Evolutionary conservation across 257 asterid genomes (phyloP).

Genomic region (Fraxinus quadrangulata): DNA sequence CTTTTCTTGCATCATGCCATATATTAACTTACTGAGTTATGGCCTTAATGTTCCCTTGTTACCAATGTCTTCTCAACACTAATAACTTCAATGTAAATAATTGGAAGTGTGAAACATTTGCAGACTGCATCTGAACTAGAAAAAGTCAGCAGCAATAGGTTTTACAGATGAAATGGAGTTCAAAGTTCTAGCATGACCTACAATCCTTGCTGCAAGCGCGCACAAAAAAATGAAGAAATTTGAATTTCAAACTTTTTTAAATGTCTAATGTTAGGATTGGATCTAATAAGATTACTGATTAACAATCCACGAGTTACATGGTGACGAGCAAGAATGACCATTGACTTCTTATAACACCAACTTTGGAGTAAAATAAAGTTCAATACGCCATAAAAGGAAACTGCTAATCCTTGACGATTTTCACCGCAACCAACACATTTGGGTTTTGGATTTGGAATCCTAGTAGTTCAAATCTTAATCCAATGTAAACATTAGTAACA

Average conservation of each 20-base stretch:
- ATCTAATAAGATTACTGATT: not conserved
- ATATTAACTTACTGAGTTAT: not conserved
- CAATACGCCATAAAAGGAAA: not conserved
- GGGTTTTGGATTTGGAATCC: not conserved
- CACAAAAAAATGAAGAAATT: not conserved
- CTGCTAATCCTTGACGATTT: not conserved
- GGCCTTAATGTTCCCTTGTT: not conserved
- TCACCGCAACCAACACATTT: not conserved
- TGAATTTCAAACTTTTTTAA: not conserved
- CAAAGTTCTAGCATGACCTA: not conserved
- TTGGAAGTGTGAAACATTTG: not conserved
- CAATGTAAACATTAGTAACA: not conserved
- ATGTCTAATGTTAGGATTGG: not conserved
- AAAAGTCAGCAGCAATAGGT: not conserved
- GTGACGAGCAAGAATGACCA: not conserved
- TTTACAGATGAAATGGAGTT: not conserved
- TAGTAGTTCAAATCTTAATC: not conserved
- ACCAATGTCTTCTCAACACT: not conserved
- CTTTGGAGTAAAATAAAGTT: not conserved
- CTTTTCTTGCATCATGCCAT: slow-evolving; percentile 7
- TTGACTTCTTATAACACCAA: not conserved
- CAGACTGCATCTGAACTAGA: not conserved
- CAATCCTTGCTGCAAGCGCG: not conserved
- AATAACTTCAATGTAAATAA: not conserved
- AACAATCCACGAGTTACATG: not conserved